Evolutionary conservation across 129 eudicot species (phyloP).

Genomic region (Flaveria brownii): DNA sequence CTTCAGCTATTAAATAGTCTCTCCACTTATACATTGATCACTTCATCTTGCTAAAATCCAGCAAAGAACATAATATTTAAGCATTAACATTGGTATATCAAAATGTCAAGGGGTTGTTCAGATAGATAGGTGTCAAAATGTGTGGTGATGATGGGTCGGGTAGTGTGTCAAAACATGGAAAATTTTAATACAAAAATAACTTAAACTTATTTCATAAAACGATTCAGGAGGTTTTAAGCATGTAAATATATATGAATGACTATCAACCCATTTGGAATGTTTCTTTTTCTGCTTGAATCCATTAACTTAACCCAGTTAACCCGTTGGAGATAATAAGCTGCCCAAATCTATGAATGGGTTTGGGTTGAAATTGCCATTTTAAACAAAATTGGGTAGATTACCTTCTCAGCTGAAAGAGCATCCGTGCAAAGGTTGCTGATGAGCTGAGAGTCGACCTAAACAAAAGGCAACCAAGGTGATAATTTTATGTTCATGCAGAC

Average conservation of each 20-base stretch:
- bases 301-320: background rate
- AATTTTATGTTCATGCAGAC: background rate
- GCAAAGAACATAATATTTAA: background rate
- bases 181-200: background rate
- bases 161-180: background rate
- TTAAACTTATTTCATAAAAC: background rate
- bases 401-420: slow-evolving; percentile 98
- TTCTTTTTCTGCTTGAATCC: background rate
- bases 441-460: slow-evolving; percentile 83
- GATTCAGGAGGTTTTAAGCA: background rate
- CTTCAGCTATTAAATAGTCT: slow-evolving; percentile 6
- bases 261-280: background rate
- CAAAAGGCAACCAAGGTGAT: slow-evolving; percentile 15
- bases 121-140: background rate
- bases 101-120: background rate
- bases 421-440: slow-evolving; percentile 98
- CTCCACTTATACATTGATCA: slow-evolving; percentile 13
- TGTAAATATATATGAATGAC: background rate
- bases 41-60: slow-evolving; percentile 21
- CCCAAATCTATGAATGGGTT: background rate
- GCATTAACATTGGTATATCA: background rate
- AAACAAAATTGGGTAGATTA: slow-evolving; percentile 29
- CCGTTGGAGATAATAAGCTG: background rate
- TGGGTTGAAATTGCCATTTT: background rate
- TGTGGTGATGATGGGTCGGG: background rate